Conservation (phyloP, 495 filamentous ascomycete species). For the Penicillium cinerascens region DNA sequence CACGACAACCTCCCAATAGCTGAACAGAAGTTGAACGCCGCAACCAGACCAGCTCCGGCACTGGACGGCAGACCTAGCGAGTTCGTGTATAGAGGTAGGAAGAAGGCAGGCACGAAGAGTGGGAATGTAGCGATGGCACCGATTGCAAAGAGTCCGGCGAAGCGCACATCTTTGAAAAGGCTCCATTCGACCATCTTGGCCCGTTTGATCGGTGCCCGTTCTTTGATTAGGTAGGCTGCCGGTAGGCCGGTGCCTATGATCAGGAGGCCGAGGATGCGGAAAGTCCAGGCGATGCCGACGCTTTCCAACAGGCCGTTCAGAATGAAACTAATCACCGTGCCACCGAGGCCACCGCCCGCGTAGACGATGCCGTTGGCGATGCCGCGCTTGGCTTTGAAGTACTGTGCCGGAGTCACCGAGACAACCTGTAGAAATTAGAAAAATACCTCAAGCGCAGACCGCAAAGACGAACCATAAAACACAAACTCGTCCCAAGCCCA, state of each 20-base stretch:
- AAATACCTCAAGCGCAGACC: conserved; percentile 8
- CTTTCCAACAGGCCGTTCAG: conserved; percentile 43
- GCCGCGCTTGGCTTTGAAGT: conserved; percentile 51
- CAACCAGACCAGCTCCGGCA: conserved; percentile 51
- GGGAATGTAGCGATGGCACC: conserved; percentile 60
- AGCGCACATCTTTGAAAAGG: conserved; percentile 49
- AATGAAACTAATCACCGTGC: conserved; percentile 46
- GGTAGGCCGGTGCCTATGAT: conserved; percentile 50
- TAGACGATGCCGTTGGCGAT: conserved; percentile 57
- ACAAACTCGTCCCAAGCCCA: conserved; percentile 45
- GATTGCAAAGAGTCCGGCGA: conserved; percentile 49
- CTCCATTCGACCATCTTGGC: conserved; percentile 50
- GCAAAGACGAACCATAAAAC: conserved; percentile 24
- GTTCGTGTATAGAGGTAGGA: conserved; percentile 49
- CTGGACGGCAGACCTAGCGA: conserved; percentile 45
- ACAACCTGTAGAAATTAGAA: conserved; percentile 37
- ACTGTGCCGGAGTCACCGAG: conserved; percentile 50
- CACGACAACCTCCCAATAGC: conserved; percentile 49
- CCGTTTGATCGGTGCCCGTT: conserved; percentile 43
- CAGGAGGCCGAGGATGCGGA: conserved; percentile 48
- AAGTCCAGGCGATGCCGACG: conserved; percentile 53
- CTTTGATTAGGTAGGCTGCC: conserved; percentile 55
- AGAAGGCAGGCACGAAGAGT: conserved; percentile 58
- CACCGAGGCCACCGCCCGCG: conserved; percentile 52
- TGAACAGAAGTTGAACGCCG: conserved; percentile 54